phyloP scores from a whole-genome alignment of 129 eudicot genomes.

The Chrysanthemum lavandulifolium region DNA sequence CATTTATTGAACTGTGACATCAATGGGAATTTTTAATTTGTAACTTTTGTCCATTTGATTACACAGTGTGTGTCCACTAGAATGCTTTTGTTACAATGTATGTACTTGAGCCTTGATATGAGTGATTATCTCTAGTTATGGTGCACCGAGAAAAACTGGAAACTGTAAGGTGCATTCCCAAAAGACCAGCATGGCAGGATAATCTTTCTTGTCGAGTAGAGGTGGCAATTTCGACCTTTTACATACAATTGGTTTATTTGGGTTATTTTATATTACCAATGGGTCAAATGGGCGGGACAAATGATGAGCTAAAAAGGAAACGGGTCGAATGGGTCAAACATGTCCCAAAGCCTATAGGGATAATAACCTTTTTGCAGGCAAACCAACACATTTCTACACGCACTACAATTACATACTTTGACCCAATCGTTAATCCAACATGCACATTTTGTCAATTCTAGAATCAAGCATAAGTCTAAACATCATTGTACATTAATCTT shows the following conservation, averaged over 20 bases:
- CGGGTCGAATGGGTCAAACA: too few relatives aligned
- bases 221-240: too few relatives aligned
- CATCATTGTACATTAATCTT: background rate
- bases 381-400: too few relatives aligned
- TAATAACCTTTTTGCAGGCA: too few relatives aligned
- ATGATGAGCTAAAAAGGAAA: too few relatives aligned
- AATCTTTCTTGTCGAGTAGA: background rate
- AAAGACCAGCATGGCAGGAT: background rate
- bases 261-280: too few relatives aligned
- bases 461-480: background rate
- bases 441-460: too few relatives aligned
- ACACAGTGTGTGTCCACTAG: background rate
- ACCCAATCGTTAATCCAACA: too few relatives aligned
- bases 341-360: too few relatives aligned
- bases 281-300: too few relatives aligned
- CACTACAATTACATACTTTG: too few relatives aligned
- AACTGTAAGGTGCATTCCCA: slow-evolving; percentile 1
- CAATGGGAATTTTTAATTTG: background rate
- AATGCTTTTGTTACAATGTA: slow-evolving; percentile 1
- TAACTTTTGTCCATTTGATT: background rate
- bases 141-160: background rate
- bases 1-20: background rate
- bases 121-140: background rate
- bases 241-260: too few relatives aligned
- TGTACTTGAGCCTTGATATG: slow-evolving; percentile 3